Conservation (phyloP, 2,329 filamentous ascomycete species). For the Penicillium sp. region DNA sequence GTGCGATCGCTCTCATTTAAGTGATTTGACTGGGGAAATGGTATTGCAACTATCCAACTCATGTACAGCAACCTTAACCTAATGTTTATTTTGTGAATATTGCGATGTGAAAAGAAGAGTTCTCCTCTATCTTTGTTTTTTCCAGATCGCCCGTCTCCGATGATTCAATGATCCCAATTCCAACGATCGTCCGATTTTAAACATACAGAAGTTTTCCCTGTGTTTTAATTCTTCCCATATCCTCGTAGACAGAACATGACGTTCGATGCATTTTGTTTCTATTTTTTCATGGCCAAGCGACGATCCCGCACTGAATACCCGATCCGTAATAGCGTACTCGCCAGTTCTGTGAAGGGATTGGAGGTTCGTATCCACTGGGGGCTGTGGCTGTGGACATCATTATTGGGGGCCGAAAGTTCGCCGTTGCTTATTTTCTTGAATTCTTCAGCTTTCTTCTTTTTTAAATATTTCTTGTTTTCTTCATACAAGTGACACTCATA, state of each 20-base stretch:
- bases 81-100: background rate
- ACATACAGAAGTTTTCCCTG: too few species aligned
- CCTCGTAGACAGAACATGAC: too few species aligned
- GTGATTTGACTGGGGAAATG: background rate
- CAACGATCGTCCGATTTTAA: too few species aligned
- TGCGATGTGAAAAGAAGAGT: too few species aligned
- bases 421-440: background rate
- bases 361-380: background rate
- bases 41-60: background rate
- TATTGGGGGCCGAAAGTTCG: background rate
- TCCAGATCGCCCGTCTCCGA: background rate
- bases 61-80: background rate
- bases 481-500: background rate
- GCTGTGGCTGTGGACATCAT: background rate
- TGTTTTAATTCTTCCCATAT: too few species aligned
- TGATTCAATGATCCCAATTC: background rate
- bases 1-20: slow-evolving; percentile 12
- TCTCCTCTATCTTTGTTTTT: too few species aligned
- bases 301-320: background rate
- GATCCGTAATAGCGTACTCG: background rate
- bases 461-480: background rate
- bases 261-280: background rate
- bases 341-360: background rate
- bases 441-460: background rate
- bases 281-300: background rate